Base-by-base conservation (phyloP, 1,284 basidiomycete genomes). In the Apiotrichum gamsii region DNA sequence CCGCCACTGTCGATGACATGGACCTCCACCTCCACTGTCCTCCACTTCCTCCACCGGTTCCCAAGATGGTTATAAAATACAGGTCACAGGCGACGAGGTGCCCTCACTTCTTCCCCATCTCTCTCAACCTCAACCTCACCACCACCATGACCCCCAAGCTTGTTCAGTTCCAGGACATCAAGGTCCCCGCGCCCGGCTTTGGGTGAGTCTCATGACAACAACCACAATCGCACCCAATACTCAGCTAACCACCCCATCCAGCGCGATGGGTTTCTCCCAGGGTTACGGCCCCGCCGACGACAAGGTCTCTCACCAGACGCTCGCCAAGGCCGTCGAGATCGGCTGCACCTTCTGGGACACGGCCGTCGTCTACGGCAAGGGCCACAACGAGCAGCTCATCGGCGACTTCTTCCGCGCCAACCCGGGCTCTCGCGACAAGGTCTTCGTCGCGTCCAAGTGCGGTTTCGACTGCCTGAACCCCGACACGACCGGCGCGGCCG, bases 381-480 rank as follows among this genome's bases (percentile, higher is more conserved):
- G 73, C 2, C 63, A 72, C 51, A 72, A 69, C 55, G 72, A 74
- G 56, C 31, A 49, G 16, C 61, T 72, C 33, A 58, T 74, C 15
- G 70, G 69, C n/a, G 37, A 58, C 5, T 74, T 66, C 44, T 58
- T 75, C 52, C 55, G 57, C 20, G 43, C 57, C 20, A 56, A 64
- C 43, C 57, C 60, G 2, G 59, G 45, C 0, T 37, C 59, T 2
- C 54, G 72, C 28, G 59, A 67, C 5, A 67, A 71, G 43, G 61
- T 73, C 5, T 74, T 74, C 43, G 49, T 75, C 21, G 68, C 63
- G 9, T 67, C 67, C 42, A 75, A 75, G 48, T 73, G 69, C 35
- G 65, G 65, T 31, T 61, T 60, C 37, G 54, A 57, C 14, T n/a
- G n/a, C n/a, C n/a, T n/a, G n/a, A n/a, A n/a, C n/a, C n/a, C n/a